These are phyloP conservation scores for Candida schatavii DNA, from an alignment of 805 yeast species.

Conservation along the genomic window DNA sequence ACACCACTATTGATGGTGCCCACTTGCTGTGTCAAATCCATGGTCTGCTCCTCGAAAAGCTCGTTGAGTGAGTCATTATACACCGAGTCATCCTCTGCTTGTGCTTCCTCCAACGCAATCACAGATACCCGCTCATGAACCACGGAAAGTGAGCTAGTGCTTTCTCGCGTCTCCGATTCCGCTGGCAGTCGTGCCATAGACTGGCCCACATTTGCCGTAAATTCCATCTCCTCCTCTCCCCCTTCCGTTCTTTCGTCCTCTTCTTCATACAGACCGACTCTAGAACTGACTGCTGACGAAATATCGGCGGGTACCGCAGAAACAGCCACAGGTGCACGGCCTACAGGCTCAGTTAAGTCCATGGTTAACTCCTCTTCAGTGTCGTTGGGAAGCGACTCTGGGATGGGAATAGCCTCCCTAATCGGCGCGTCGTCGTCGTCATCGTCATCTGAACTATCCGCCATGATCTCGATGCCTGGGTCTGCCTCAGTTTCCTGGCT, in stretches of 20 bases:
- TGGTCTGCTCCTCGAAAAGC: not conserved
- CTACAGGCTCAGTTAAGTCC: conserved; percentile 5
- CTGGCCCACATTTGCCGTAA: conserved; percentile 13
- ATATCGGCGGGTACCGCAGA: not conserved
- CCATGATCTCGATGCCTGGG: conserved; percentile 14
- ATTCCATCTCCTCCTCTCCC: conserved; percentile 16
- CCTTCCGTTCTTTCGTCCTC: conserved; percentile 1
- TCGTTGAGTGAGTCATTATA: conserved; percentile 1
- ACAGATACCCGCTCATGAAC: not conserved
- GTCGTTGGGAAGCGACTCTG: conserved; percentile 9
- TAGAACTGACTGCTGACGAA: not conserved
- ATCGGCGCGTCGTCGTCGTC: conserved; percentile 7
- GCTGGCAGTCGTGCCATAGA: not conserved
- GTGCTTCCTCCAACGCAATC: not conserved
- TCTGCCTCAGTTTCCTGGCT: conserved; percentile 6
- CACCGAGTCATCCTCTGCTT: not conserved
- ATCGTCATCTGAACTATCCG: conserved; percentile 27
- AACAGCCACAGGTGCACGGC: not conserved
- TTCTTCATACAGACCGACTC: not conserved
- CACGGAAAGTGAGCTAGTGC: not conserved
- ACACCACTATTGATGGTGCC: not conserved
- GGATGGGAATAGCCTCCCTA: conserved; percentile 2
- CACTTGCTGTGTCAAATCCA: conserved; percentile 4
- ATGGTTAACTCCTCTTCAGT: conserved; percentile 8
- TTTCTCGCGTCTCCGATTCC: not conserved